Conservation (phyloP, 2,329 filamentous ascomycete genomes). For the Zymoseptoria passerinii region DNA sequence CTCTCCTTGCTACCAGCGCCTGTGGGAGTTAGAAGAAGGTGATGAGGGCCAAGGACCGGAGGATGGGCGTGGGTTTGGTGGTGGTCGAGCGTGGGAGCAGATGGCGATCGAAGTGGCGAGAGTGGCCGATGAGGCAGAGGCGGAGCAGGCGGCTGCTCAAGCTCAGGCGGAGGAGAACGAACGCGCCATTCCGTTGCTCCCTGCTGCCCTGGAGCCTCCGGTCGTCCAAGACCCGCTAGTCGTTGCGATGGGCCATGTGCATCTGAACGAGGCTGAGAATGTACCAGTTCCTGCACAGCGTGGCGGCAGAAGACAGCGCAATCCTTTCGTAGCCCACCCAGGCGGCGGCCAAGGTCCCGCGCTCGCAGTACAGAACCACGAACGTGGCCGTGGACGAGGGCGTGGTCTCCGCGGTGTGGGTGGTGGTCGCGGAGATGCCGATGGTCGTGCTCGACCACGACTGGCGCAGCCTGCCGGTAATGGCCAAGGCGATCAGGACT, state of each 20-base stretch:
- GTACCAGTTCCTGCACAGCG: slow-evolving; percentile 1
- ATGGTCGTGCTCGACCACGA: background rate
- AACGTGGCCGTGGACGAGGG: slow-evolving; percentile 8
- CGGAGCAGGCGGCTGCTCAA: slow-evolving; percentile 24
- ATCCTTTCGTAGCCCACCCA: slow-evolving; percentile 18
- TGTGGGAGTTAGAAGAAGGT: slow-evolving; percentile 84
- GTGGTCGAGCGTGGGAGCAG: slow-evolving; percentile 37
- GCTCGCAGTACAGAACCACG: slow-evolving; percentile 15
- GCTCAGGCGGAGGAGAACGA: slow-evolving; percentile 18
- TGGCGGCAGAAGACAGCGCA: slow-evolving; percentile 14
- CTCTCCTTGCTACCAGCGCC: slow-evolving; percentile 63
- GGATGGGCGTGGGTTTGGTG: slow-evolving; percentile 34
- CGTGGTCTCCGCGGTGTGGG: slow-evolving; percentile 4
- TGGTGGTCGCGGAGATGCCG: background rate
- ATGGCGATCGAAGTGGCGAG: slow-evolving; percentile 30
- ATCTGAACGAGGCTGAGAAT: slow-evolving; percentile 3
- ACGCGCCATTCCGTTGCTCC: background rate
- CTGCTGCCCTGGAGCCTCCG: slow-evolving; percentile 7
- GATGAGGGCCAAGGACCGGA: slow-evolving; percentile 47
- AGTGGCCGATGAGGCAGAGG: slow-evolving; percentile 28
- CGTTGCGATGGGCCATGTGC: slow-evolving; percentile 16
- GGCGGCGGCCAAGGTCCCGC: slow-evolving; percentile 13
- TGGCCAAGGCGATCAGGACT: slow-evolving; percentile 14
- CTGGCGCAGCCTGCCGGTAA: background rate
- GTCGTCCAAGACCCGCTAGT: slow-evolving; percentile 10